Conservation (phyloP, 192 early-diverging fungal genomes). For the Coemansia sp. region DNA sequence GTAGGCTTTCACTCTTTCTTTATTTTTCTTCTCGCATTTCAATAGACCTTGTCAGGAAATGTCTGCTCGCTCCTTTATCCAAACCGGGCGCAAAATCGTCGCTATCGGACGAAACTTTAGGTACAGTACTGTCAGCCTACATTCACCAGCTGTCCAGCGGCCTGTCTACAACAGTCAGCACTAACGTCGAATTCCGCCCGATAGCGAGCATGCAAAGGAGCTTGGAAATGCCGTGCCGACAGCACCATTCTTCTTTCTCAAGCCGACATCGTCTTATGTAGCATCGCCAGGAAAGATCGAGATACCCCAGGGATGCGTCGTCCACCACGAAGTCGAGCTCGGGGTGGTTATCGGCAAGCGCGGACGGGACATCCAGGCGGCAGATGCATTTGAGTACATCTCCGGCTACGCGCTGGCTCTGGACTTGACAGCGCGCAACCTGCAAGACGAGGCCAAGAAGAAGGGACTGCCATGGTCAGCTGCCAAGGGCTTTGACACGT, state of each 20-base stretch:
- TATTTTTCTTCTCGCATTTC: background rate
- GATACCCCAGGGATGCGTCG: conserved; percentile 73
- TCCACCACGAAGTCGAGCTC: conserved; percentile 95
- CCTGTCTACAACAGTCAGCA: background rate
- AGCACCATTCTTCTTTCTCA: conserved; percentile 91
- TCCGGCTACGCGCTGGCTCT: conserved; percentile 83
- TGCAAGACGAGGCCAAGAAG: conserved; percentile 86
- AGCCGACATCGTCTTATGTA: conserved; percentile 85
- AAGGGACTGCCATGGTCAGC: conserved; percentile 86
- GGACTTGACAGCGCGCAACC: conserved; percentile 91
- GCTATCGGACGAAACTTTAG: conserved; percentile 92
- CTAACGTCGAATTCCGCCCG: conserved; percentile 1
- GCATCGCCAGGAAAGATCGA: conserved; percentile 71
- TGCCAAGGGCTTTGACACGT: conserved; percentile 96
- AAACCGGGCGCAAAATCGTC: conserved; percentile 83
- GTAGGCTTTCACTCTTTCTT: background rate
- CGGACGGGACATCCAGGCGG: conserved; percentile 71
- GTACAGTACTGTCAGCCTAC: conserved; percentile 34
- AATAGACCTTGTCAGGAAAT: conserved; percentile 16
- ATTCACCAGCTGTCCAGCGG: background rate
- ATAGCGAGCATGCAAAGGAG: conserved; percentile 91
- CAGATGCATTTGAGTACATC: conserved; percentile 66
- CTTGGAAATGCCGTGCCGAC: conserved; percentile 90
- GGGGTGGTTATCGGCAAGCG: conserved; percentile 86
- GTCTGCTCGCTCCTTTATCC: conserved; percentile 40